Evolutionary conservation across 306 rosid genomes (phyloP), one percentile per base, ranked within the genome.

Genomic region (Fagus sylvatica): DNA sequence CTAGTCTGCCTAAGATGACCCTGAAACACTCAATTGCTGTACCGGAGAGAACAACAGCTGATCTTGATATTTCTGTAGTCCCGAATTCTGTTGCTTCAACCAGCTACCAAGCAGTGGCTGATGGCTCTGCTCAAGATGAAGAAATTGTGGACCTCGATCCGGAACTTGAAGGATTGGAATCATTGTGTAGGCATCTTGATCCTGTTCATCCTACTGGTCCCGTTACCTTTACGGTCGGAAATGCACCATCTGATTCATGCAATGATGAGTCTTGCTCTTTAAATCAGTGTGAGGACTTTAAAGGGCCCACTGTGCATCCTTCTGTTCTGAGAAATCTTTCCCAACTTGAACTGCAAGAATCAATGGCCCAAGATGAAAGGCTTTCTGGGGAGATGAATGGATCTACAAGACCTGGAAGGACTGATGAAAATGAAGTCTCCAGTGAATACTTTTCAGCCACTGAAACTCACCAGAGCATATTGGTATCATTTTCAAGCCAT

Each of bases 401-500:
- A 22, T 62, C 67, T 59, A 59, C 22, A 39, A 90, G 78, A 70
- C 77, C 80, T 33, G 94, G 86, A 73, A 71, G 83, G 76, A 74
- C 73, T 61, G 89, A 85, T 34, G 97, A 86, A 68, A 89, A 85
- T 43, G 98, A 89, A 72, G 80, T 80, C 68, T 87, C 97, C 40
- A 89, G 90, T 71, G 97, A 96, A 74, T 93, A 90, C 86, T 88
- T 96, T 77, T 91, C 97, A 53, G 82, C 97, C 70, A 53, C 98
- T 40, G 99, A 96, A 69, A 80, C 90, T 85, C 94, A 87, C 83
- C 98, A 91, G 79, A 93, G 96, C 90, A 93, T 96, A 84, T 83
- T 96, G 91, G 99, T 96, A 64, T 89, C 93, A 69, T 93, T 87
- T 88, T 96, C 99, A 69, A 96, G 97, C 84, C 91, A 83, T 66